phyloP scores from a whole-genome alignment of 2,329 filamentous ascomycete species.

The Pseudofabraea citricarpa region DNA sequence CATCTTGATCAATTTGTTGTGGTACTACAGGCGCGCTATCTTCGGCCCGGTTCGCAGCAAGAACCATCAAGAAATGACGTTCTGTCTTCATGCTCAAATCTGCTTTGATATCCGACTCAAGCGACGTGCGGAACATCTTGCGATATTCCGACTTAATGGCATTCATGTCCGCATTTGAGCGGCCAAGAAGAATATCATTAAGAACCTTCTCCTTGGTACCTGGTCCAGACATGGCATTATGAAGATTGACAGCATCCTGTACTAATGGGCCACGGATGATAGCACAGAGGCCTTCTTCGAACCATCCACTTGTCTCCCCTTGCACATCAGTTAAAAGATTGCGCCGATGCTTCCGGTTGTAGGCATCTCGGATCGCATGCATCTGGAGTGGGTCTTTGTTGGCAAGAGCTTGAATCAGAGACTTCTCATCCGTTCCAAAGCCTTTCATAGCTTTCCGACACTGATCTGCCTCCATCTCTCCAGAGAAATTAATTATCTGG shows the following conservation, averaged over 20 bases:
- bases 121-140: conserved; percentile 55
- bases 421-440: conserved; percentile 81
- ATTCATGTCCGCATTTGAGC: conserved; percentile 81
- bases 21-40: conserved; percentile 71
- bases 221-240: conserved; percentile 68
- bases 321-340: conserved; percentile 71
- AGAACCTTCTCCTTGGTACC: conserved; percentile 85
- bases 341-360: conserved; percentile 58
- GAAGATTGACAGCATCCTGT: conserved; percentile 67
- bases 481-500: conserved; percentile 66
- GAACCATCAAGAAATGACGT: conserved; percentile 76
- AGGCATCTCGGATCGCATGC: conserved; percentile 62
- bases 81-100: conserved; percentile 87
- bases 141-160: conserved; percentile 81
- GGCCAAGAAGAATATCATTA: conserved; percentile 78
- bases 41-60: conserved; percentile 69
- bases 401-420: conserved; percentile 65
- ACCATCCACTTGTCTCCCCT: conserved; percentile 70
- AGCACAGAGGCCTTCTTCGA: conserved; percentile 69
- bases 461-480: conserved; percentile 61
- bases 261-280: conserved; percentile 74
- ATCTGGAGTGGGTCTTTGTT: conserved; percentile 76
- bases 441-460: conserved; percentile 87
- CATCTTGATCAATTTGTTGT: conserved; percentile 69
- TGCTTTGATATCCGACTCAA: conserved; percentile 68